Evolutionary conservation across 78 protist species (phyloP), one percentile per base, ranked within the genome.

Genomic region (Capsaspora owczarzaki): DNA sequence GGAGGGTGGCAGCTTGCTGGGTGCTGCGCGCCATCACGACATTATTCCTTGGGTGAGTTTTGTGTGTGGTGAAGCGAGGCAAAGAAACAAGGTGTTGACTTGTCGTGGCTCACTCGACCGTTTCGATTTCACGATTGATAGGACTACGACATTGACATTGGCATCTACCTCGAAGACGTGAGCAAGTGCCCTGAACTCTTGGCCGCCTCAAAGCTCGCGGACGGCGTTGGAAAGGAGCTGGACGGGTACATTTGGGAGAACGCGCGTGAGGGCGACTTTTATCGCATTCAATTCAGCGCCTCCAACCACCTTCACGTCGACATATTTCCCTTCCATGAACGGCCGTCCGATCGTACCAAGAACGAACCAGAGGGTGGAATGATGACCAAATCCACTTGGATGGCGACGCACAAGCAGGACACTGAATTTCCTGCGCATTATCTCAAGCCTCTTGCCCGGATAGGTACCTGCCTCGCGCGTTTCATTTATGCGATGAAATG

Each of bases 91-190:
- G 53, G 53, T 47, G 53, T 47, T 6, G 53, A 47, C 14, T 6
- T 47, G 53, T 47, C 27, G 14, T 47, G 68, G 8, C 35, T 23
- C 38, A 4, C 68, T 27, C 68, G 68, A 60, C 69, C 16, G 29
- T 20, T 61, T 61, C 69, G 69, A 61, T 5, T 61, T 61, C 37
- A 22, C 47, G 2, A 0, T 29, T 22, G 1, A 47, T 33, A 31
- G 74, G 77, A 71, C 60, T 71, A 71, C 38, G 77, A 71, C 77
- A 29, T 29, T 12, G 77, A 71, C 44, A 29, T 71, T 25, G 77
- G 77, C 53, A 41, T 71, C 22, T 71, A 44, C 60, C n/a, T 12
- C 23, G 51, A 41, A 0, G 77, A 71, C 25, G 37, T 71, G 6
- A 23, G 27, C 25, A 6, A 2, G 0, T 3, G 37, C 31, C 75